Evolutionary conservation across 257 asterid species (phyloP).

Genomic region (Nicotiana obtusifolia): DNA sequence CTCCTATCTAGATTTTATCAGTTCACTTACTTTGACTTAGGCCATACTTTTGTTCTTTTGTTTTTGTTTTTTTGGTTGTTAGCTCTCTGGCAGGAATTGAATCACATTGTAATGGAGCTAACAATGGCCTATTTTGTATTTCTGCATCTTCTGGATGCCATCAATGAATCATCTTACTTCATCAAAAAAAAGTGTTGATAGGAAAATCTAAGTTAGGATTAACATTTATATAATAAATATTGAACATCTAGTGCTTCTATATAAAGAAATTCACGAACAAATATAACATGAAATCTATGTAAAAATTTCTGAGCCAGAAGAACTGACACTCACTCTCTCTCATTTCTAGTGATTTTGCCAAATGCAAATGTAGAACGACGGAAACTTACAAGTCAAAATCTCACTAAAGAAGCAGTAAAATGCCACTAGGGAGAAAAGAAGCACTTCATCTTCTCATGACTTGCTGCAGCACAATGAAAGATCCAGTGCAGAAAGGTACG

Average conservation of each 20-base stretch:
- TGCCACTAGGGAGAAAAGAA: background rate
- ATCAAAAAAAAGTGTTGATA: background rate
- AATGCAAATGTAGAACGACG: background rate
- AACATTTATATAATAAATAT: background rate
- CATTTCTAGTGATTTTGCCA: background rate
- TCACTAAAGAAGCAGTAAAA: background rate
- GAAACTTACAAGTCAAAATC: background rate
- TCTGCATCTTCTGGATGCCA: too few species aligned
- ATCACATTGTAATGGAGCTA: too few species aligned
- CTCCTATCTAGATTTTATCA: too few species aligned
- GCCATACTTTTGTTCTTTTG: too few species aligned
- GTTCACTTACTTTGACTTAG: too few species aligned
- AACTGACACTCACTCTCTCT: background rate
- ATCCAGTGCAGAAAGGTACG: background rate
- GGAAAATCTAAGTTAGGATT: background rate
- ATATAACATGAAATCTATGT: background rate
- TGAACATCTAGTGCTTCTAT: background rate
- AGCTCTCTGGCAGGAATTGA: too few species aligned
- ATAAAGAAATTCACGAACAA: background rate
- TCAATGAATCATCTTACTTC: too few species aligned
- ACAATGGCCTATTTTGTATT: too few species aligned
- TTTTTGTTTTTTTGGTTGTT: too few species aligned
- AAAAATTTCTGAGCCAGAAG: background rate
- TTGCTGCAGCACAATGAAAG: background rate
- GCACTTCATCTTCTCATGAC: background rate